phyloP scores from a whole-genome alignment of 306 rosid species.

The Fragaria ananassa region DNA sequence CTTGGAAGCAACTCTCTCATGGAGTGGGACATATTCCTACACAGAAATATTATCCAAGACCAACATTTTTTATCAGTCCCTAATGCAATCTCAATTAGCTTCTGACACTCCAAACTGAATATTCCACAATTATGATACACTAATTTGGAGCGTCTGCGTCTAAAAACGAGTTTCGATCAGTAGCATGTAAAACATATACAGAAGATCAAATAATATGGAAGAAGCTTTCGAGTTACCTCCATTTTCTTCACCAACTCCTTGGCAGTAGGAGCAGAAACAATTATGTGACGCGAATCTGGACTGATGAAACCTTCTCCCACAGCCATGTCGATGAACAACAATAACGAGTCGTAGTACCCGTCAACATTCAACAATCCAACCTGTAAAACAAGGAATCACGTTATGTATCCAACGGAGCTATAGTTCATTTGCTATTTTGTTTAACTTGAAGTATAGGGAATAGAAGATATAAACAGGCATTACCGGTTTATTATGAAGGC shows the following conservation, averaged over 20 bases:
- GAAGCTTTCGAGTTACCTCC: constrained; percentile 50
- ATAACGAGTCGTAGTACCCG: constrained; percentile 83
- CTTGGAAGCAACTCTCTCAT: constrained; percentile 86
- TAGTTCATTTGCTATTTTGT: background rate
- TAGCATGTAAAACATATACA: background rate
- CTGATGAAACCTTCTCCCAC: constrained; percentile 91
- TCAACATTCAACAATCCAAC: constrained; percentile 96
- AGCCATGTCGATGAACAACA: constrained; percentile 86
- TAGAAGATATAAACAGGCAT: background rate
- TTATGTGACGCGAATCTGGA: constrained; percentile 87
- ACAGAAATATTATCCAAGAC: background rate
- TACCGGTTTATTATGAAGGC: constrained; percentile 96
- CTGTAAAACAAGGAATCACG: constrained; percentile 33
- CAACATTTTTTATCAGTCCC: background rate
- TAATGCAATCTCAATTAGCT: background rate
- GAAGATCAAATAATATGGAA: background rate
- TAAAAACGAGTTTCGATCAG: background rate
- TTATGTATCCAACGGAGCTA: background rate
- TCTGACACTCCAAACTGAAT: background rate
- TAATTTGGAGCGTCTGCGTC: background rate
- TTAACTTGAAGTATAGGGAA: background rate
- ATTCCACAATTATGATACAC: background rate
- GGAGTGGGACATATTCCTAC: constrained; percentile 85
- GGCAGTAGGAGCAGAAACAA: constrained; percentile 81
- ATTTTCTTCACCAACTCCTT: constrained; percentile 78